These are phyloP conservation scores for Musa itinerans DNA, from an alignment of 176 grass and related monocot species.

Conservation along the genomic window DNA sequence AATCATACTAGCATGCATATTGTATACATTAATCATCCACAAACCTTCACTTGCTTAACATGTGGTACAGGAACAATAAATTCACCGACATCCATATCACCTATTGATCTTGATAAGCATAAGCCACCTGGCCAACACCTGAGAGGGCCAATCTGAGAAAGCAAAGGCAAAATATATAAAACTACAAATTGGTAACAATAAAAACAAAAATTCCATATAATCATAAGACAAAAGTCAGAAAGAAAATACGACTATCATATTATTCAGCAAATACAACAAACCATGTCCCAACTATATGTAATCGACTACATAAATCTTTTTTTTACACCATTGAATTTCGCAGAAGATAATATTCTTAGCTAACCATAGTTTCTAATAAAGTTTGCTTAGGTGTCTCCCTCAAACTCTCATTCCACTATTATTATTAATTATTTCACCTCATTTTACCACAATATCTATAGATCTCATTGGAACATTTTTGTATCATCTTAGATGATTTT, in stretches of 20 bases:
- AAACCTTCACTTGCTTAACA: slow-evolving; percentile 99
- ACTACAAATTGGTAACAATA: neutral
- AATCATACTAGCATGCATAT: neutral
- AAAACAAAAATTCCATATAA: neutral
- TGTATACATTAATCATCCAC: neutral
- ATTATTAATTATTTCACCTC: too few relatives aligned
- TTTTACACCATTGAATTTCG: too few relatives aligned
- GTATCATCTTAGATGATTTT: too few relatives aligned
- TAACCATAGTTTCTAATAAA: too few relatives aligned
- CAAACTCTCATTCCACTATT: too few relatives aligned
- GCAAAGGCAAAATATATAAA: neutral
- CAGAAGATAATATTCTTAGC: too few relatives aligned
- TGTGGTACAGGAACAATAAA: slow-evolving; percentile 89
- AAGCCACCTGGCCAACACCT: slow-evolving; percentile 98
- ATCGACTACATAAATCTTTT: too few relatives aligned
- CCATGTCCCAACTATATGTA: too few relatives aligned
- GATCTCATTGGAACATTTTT: too few relatives aligned
- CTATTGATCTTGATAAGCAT: slow-evolving; percentile 95
- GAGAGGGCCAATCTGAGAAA: slow-evolving; percentile 81
- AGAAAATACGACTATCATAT: neutral
- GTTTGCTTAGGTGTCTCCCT: too few relatives aligned
- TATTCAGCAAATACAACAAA: neutral
- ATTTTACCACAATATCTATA: too few relatives aligned
- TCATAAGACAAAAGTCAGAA: too few relatives aligned
- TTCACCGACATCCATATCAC: slow-evolving; percentile 91